Conservation (phyloP, 2,329 filamentous ascomycete species). For the Sphaerulina musiva region DNA sequence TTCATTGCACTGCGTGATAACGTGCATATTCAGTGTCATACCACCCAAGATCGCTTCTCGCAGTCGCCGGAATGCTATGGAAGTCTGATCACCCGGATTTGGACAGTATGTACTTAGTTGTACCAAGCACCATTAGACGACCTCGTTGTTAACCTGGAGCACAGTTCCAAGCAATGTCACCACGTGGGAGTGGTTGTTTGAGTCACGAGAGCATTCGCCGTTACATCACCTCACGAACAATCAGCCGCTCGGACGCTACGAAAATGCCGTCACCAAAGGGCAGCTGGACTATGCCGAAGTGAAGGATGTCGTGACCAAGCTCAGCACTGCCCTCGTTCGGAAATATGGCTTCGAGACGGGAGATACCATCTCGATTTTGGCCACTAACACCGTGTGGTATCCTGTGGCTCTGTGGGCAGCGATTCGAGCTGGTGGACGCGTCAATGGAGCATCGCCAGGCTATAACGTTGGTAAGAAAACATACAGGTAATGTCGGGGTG, state of each 20-base stretch:
- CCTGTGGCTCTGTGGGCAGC: conserved; percentile 56
- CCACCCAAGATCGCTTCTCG: not conserved
- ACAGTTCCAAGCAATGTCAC: conserved; percentile 49
- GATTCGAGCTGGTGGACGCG: conserved; percentile 47
- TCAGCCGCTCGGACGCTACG: conserved; percentile 44
- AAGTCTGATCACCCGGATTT: conserved; percentile 39
- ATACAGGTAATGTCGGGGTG: not conserved
- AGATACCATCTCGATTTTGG: conserved; percentile 54
- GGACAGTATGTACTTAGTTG: conserved; percentile 30
- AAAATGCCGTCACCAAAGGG: conserved; percentile 53
- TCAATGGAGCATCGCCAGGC: conserved; percentile 56
- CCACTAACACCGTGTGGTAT: conserved; percentile 60
- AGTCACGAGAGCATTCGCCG: conserved; percentile 46
- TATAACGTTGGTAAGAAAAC: conserved; percentile 51
- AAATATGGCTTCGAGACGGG: conserved; percentile 48
- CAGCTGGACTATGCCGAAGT: conserved; percentile 51
- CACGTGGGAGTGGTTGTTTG: conserved; percentile 57
- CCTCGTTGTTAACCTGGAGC: conserved; percentile 2
- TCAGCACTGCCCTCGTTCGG: conserved; percentile 54
- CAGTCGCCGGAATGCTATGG: conserved; percentile 19
- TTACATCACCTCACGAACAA: conserved; percentile 31
- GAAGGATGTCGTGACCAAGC: conserved; percentile 49
- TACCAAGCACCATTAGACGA: not conserved
- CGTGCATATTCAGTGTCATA: not conserved
- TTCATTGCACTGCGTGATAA: not conserved